These are phyloP conservation scores for Fraxinus albicans DNA, from an alignment of 305 asterid genomes.

Conservation along the genomic window DNA sequence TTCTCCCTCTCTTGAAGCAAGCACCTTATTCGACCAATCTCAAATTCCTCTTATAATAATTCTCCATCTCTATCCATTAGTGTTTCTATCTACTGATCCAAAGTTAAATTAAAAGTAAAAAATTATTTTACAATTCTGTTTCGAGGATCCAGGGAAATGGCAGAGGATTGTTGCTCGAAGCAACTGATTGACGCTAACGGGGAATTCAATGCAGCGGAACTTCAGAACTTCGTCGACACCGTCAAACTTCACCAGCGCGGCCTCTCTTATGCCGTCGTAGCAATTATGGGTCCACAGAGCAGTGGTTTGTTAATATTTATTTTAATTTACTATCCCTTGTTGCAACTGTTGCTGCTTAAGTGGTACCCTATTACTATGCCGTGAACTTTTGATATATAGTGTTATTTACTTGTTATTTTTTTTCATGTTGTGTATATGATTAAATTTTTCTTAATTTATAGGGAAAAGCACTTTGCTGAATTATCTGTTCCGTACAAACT, in stretches of 20 bases:
- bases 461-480: conserved; percentile 68
- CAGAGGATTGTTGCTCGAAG: conserved; percentile 39
- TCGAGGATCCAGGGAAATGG: conserved; percentile 19
- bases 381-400: not conserved
- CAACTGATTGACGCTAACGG: conserved; percentile 53
- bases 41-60: not conserved
- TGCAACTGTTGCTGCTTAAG: not conserved
- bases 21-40: not conserved
- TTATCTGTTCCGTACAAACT: conserved; percentile 56
- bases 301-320: conserved; percentile 39
- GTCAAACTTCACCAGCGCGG: conserved; percentile 45
- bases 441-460: conserved; percentile 16
- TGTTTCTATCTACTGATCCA: not conserved
- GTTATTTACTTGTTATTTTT: not conserved
- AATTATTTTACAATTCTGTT: not conserved
- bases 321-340: not conserved
- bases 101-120: not conserved
- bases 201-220: conserved; percentile 46
- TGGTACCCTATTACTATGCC: not conserved
- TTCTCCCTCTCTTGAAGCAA: conserved; percentile 10
- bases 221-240: conserved; percentile 38
- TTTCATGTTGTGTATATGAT: not conserved
- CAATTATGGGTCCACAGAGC: conserved; percentile 71
- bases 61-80: not conserved
- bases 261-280: conserved; percentile 62